Conservation (phyloP, 2,329 filamentous ascomycete genomes). For the Pestalotiopsis fici region DNA sequence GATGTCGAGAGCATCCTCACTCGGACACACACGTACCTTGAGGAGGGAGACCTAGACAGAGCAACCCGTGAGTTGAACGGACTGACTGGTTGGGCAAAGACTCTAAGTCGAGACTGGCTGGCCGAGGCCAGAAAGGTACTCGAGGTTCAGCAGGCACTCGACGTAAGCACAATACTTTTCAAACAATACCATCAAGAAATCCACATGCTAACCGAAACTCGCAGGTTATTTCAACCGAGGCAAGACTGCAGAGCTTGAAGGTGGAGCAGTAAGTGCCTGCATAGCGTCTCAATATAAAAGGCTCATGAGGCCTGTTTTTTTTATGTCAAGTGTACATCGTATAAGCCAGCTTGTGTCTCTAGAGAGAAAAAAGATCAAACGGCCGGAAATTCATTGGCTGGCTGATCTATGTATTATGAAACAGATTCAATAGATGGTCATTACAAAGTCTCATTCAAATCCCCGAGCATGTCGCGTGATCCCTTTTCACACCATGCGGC, state of each 20-base stretch:
- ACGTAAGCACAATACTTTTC: conserved; percentile 60
- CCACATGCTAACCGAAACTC: conserved; percentile 22
- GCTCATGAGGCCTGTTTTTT: not conserved
- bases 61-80: conserved; percentile 95
- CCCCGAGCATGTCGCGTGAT: not conserved
- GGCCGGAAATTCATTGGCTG: not conserved
- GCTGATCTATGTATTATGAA: conserved; percentile 9
- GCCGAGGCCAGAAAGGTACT: conserved; percentile 86
- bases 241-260: conserved; percentile 82
- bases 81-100: conserved; percentile 92
- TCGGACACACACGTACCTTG: conserved; percentile 83
- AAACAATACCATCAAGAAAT: not conserved
- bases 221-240: conserved; percentile 87
- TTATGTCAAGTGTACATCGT: conserved; percentile 9
- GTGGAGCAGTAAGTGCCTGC: conserved; percentile 60
- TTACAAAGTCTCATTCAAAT: not conserved
- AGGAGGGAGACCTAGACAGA: conserved; percentile 89
- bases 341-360: conserved; percentile 5
- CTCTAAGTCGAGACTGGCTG: conserved; percentile 91
- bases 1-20: conserved; percentile 94
- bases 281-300: not conserved
- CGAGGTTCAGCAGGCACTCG: conserved; percentile 93
- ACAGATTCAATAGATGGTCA: conserved; percentile 6
- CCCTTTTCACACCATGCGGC: not conserved
- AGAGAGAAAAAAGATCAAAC: conserved; percentile 2